These are phyloP conservation scores for Pyrus pyrifolia DNA, from an alignment of 306 rosid species.

Conservation along the genomic window DNA sequence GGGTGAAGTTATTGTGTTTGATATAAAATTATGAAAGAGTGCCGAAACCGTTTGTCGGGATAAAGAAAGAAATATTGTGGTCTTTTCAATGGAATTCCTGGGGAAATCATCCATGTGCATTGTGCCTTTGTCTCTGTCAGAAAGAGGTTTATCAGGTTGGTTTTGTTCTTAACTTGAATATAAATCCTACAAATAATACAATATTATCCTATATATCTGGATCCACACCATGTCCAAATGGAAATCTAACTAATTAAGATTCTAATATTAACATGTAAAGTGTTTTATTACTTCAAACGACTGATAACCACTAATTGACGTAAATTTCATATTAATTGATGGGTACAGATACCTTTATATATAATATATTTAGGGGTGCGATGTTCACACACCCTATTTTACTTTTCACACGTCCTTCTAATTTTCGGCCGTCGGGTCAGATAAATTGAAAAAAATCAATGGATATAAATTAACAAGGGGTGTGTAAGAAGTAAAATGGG, in stretches of 20 bases:
- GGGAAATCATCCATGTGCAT: constrained; percentile 28
- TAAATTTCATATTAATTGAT: no score
- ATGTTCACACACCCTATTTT: no score
- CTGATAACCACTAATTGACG: no score
- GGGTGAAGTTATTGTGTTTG: not conserved
- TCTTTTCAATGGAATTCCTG: not conserved
- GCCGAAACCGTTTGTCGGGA: constrained; percentile 38
- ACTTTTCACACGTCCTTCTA: no score
- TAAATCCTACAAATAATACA: not conserved
- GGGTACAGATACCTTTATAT: no score
- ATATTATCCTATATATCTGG: not conserved
- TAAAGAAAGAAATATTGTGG: constrained; percentile 17
- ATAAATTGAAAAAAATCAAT: no score
- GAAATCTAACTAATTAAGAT: not conserved
- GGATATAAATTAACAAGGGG: no score
- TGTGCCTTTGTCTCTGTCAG: constrained; percentile 10
- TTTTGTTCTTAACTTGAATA: constrained; percentile 1
- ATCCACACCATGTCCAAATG: not conserved
- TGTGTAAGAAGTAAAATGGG: no score
- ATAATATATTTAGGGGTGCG: no score
- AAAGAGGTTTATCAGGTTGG: constrained; percentile 17
- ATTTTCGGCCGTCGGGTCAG: no score
- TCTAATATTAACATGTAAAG: not conserved
- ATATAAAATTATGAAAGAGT: constrained; percentile 8
- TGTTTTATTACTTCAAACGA: not conserved